Evolutionary conservation across 2,329 filamentous ascomycete genomes (phyloP).

Genomic region (Microdochium nivale): DNA sequence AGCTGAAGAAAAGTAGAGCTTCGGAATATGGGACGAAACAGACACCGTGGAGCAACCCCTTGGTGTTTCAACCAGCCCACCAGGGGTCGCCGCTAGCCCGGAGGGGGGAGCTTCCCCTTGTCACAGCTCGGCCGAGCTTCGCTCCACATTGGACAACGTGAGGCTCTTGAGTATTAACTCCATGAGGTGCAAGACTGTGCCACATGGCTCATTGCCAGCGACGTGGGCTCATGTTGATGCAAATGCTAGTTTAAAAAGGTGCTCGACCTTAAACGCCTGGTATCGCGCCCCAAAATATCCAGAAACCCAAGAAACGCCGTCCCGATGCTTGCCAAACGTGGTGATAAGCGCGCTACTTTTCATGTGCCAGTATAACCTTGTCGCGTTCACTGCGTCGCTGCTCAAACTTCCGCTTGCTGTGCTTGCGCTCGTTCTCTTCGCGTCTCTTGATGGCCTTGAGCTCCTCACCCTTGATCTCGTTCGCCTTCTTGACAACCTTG

Average conservation of each 20-base stretch:
- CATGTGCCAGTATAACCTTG: slow-evolving; percentile 74
- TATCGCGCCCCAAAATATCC: slow-evolving; percentile 6
- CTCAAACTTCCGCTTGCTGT: slow-evolving; percentile 75
- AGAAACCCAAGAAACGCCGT: neutral
- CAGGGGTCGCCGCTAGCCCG: neutral
- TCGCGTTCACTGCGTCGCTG: slow-evolving; percentile 73
- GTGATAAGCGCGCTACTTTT: slow-evolving; percentile 31
- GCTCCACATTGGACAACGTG: no score
- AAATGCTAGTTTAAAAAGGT: slow-evolving; percentile 1
- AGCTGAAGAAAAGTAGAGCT: neutral
- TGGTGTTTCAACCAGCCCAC: neutral
- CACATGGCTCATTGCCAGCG: neutral
- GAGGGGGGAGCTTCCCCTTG: neutral
- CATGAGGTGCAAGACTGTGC: no score
- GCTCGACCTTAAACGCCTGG: neutral
- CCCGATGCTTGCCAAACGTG: neutral
- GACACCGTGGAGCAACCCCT: neutral
- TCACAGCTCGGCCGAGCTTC: neutral
- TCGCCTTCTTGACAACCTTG: slow-evolving; percentile 90
- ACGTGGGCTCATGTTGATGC: neutral
- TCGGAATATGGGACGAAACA: neutral
- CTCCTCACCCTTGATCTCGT: slow-evolving; percentile 89
- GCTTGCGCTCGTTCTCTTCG: slow-evolving; percentile 90
- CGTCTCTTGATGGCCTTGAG: slow-evolving; percentile 77
- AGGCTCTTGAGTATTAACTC: no score